Base-by-base conservation (phyloP, 495 filamentous ascomycete genomes). In the Neurospora sp. region DNA sequence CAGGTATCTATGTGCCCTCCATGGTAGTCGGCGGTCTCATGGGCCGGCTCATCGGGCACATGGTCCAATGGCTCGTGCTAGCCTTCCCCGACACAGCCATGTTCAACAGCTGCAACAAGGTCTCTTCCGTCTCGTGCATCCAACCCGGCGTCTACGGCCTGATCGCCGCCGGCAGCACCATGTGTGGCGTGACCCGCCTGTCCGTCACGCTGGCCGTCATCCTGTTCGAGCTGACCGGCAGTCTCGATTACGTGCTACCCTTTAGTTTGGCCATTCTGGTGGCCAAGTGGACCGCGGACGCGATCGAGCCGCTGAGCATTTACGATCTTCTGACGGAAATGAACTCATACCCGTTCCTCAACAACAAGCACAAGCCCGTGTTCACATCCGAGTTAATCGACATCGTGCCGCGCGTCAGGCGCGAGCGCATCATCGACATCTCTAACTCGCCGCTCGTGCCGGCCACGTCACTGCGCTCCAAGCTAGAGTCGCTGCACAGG, bases 1-100 rank as follows among this genome's bases (percentile, higher is more conserved):
- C 94, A 3, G 96, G 96, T 40, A 98, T 99, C 73, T 99, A 98
- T 76, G 94, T 99, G 0, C 96, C 96, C 4, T 96, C 93, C 75
- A 99, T 99, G 96, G 96, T 99, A 40, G 93, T 97, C 68, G 96
- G 96, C 72, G 96, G 96, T 78, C 84, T 99, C 47, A 90, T 97
- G 85, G 96, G 96, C 40, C 91, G 96, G 3, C 88, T 94, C 18
- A 89, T 97, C 69, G 96, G 96, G 1, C 94, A 98, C 78, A 75
- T 89, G 10, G 91, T 97, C 0, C 96, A 99, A 78, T 96, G 93
- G 81, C 80, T 92, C 61, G 92, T 92, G 14, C 84, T 93, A 69
- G 87, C 87, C 65, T 92, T 91, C 77, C 92, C 94, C 0, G 82
- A 88, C 71, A 90, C 89, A 72, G 82, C 87, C 38, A 81, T 97